Evolutionary conservation across 805 yeast species (phyloP), one percentile per base, ranked within the genome.

Genomic region (Candida multigemmis): DNA sequence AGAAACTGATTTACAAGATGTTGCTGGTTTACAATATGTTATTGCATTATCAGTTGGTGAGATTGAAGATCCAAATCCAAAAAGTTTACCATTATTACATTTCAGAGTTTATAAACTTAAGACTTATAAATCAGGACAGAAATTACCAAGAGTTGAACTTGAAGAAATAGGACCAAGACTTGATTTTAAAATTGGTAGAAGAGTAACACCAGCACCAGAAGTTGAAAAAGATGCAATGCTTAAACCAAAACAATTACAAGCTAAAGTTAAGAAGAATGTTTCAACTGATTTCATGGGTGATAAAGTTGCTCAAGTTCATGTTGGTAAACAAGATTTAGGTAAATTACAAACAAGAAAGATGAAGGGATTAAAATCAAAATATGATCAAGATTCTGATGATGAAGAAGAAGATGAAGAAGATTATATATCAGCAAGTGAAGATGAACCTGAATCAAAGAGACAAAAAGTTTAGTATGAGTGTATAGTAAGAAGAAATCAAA

Each of bases 111-210:
- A 89, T 54, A 74, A 79, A 44, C 60, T 91, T 44, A 83, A 79
- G 52, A 76, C 97, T 4, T 79, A 57, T 53, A 76, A 69, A 49
- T 76, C 89, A 35, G 87, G 80, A 26, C 94, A 89, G 48, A 86
- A 83, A 50, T 66, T 84, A 30, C 97, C 98, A 31, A 71, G 98
- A 50, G 87, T 91, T 14, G 97, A 91, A 60, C 64, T 91, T 22
- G 91, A 81, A 30, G 98, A 91, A 55, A 78, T 84, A 36, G 98
- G 98, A 0, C 98, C 98, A 35, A 72, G 98, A 46, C 68, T 91
- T 34, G 96, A 89, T 53, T 89, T 91, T 60, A 76, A 78, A 42
- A 68, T 91, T 32, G 98, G 98, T 25, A 74, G 98, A 61, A 71
- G 78, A 41, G 79, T 77, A 43, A 62, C 71, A 11, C 82, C 96